Conservation (phyloP, 2,329 filamentous ascomycete species). For the Chaetomium globosum region DNA sequence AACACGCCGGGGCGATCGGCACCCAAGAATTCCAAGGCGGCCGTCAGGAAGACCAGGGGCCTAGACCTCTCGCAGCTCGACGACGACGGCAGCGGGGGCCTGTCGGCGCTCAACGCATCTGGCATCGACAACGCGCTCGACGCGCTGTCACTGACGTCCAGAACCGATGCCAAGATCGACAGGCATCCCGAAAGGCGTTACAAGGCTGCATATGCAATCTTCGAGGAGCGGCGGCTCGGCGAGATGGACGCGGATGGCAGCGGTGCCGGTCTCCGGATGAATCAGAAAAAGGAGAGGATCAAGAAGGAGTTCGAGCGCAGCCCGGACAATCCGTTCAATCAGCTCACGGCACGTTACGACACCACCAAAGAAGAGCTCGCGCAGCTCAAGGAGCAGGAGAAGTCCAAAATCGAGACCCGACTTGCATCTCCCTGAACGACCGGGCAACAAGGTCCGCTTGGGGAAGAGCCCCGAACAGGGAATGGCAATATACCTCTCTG, state of each 20-base stretch:
- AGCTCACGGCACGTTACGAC: slow-evolving; percentile 75
- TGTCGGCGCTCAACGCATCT: slow-evolving; percentile 71
- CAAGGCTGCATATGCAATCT: slow-evolving; percentile 82
- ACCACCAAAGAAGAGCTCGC: slow-evolving; percentile 75
- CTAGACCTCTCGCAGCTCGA: slow-evolving; percentile 78
- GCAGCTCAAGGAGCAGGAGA: slow-evolving; percentile 67
- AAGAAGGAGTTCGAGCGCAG: slow-evolving; percentile 93
- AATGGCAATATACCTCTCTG: slow-evolving; percentile 7
- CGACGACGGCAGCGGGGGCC: slow-evolving; percentile 48
- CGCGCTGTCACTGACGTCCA: slow-evolving; percentile 68
- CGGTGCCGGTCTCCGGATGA: slow-evolving; percentile 70
- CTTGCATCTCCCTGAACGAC: slow-evolving; percentile 48
- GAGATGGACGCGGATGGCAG: slow-evolving; percentile 84
- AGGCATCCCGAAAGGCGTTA: slow-evolving; percentile 84
- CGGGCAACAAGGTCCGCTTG: background rate
- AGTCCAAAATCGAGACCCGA: slow-evolving; percentile 72
- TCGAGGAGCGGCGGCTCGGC: slow-evolving; percentile 75
- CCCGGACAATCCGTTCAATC: slow-evolving; percentile 94
- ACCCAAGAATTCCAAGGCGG: slow-evolving; percentile 69
- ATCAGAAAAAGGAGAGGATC: slow-evolving; percentile 83
- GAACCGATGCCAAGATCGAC: slow-evolving; percentile 71
- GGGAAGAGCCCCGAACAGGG: slow-evolving; percentile 9
- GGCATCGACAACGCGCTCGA: slow-evolving; percentile 95
- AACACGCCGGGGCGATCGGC: slow-evolving; percentile 58
- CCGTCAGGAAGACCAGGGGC: slow-evolving; percentile 69